Evolutionary conservation across 225 moss, liverwort and hornwort species (phyloP), one percentile per base, ranked within the genome.

Genomic region (Polytrichum commune): DNA sequence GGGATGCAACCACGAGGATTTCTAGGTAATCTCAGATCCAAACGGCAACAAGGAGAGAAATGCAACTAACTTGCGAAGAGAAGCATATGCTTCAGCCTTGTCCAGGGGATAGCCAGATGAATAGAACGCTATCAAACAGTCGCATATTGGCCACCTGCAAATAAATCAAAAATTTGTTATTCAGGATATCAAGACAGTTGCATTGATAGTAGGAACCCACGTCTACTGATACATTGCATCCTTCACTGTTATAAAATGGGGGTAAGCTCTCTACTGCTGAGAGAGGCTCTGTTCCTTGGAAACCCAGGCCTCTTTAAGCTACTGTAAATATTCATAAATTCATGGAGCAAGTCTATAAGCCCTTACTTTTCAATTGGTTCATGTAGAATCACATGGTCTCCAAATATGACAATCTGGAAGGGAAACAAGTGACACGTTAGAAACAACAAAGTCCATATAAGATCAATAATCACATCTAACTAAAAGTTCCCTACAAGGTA

Each of bases 61-160:
- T 29, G 73, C 55, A 46, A 82, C 75, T 74, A 60, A 98, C 98
- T 90, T 95, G 81, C 95, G 87, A 74, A 99, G 89, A 73, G 81
- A 79, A 73, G 93, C 89, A 89, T 95, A 99, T 24, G 87, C 95
- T 77, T 95, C 91, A 27, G 95, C 95, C 81, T 99, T 99, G 56
- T 73, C 74, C 35, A 99, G 93, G 73, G 98, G 98, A 84, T 88
- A 99, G 76, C 98, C 93, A 63, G 98, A 90, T 62, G 98, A 99
- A 74, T 93, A 89, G 75, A 99, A 99, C 56, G 91, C 98, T 80
- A 99, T 90, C 71, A 99, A 79, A 84, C 98, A 99, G 65, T 95
- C 89, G 69, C 98, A 99, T 13, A 91, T 82, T 29, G 98, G 98
- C 98, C 98, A 99, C 62, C 98, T 99, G 76, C 70, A 83, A 67